phyloP scores from a whole-genome alignment of 345 rosid genomes.

The Stellera chamaejasme region DNA sequence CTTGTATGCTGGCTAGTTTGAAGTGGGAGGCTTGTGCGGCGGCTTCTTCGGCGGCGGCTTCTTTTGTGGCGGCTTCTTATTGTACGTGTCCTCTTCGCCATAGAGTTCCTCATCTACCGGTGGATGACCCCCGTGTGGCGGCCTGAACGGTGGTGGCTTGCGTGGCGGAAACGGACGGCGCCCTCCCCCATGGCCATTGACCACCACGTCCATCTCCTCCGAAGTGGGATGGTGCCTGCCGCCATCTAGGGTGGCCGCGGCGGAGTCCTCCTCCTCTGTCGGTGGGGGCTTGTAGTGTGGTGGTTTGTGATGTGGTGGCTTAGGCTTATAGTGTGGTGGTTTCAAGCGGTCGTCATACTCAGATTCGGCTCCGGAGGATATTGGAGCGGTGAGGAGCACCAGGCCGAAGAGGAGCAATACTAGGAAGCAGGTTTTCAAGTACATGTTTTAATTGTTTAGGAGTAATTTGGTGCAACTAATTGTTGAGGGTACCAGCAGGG shows the following conservation, averaged over 20 bases:
- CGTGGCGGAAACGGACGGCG: not conserved
- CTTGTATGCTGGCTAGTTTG: not conserved
- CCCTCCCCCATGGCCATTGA: not conserved
- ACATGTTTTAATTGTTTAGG: not conserved
- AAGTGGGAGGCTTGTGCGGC: not conserved
- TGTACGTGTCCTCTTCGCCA: not conserved
- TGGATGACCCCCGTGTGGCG: not conserved
- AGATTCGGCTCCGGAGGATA: not conserved
- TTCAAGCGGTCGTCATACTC: no score
- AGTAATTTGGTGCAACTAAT: not conserved
- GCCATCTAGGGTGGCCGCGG: not conserved
- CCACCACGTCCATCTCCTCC: not conserved
- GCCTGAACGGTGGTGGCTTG: not conserved
- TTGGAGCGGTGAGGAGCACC: slow-evolving; percentile 6
- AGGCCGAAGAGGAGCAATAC: not conserved
- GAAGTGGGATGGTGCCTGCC: not conserved
- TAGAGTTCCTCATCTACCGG: no score
- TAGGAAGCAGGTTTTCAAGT: not conserved
- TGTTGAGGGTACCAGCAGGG: not conserved
- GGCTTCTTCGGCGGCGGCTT: slow-evolving; percentile 5
- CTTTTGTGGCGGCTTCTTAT: not conserved
- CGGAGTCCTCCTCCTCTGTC: not conserved
- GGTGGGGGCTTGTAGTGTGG: slow-evolving; percentile 4
- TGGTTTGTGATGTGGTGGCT: not conserved
- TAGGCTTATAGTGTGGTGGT: slow-evolving; percentile 3